Evolutionary conservation across 371 early-diverging fungal genomes (phyloP).

Genomic region (Dipsacomyces acuminosporus): DNA sequence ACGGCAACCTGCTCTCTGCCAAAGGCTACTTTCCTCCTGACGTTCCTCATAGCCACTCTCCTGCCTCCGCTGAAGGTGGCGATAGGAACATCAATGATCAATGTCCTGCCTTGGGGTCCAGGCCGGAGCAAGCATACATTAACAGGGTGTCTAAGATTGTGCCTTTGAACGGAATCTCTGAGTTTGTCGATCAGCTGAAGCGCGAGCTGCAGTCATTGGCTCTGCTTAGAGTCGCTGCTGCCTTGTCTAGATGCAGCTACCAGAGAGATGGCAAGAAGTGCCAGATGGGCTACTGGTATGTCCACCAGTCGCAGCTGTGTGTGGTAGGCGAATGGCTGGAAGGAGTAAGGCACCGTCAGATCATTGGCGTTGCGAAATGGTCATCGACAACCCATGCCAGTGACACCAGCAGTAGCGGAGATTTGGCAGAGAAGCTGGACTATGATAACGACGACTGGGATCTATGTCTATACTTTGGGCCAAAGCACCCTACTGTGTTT

Average conservation of each 20-base stretch:
- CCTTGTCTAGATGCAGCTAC: conserved; percentile 19
- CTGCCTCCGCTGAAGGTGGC: too few relatives aligned
- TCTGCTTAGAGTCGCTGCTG: conserved; percentile 36
- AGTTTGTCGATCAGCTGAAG: conserved; percentile 37
- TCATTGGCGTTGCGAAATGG: conserved; percentile 42
- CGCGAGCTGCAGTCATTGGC: conserved; percentile 37
- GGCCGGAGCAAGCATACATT: conserved; percentile 27
- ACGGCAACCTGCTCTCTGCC: conserved; percentile 23
- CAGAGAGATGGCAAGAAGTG: conserved; percentile 7
- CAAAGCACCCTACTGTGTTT: conserved; percentile 32
- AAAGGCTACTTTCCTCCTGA: conserved; percentile 36
- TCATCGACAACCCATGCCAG: conserved; percentile 8
- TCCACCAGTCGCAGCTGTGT: conserved; percentile 45
- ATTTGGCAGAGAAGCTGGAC: background rate
- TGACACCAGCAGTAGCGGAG: background rate
- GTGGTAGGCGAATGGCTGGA: conserved; percentile 42
- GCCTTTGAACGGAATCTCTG: conserved; percentile 18
- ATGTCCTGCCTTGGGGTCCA: too few relatives aligned
- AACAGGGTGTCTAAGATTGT: conserved; percentile 39
- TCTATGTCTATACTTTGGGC: conserved; percentile 29
- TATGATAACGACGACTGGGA: conserved; percentile 9
- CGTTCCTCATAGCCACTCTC: background rate
- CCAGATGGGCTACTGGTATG: conserved; percentile 39
- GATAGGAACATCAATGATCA: too few relatives aligned
- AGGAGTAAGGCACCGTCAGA: conserved; percentile 30